Conservation (phyloP, 768 basidiomycete species). For the Pleurotus djamor region DNA sequence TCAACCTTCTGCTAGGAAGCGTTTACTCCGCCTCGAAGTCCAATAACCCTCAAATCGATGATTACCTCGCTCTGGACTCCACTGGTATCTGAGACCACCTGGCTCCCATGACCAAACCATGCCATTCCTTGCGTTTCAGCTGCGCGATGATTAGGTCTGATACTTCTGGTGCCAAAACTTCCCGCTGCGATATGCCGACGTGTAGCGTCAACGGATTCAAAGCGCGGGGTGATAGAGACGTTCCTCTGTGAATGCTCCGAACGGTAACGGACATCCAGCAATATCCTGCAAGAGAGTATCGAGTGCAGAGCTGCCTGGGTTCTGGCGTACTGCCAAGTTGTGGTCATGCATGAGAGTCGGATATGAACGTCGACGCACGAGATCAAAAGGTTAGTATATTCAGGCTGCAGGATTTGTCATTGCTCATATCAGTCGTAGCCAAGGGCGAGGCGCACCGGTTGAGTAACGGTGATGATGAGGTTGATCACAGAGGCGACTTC, state of each 20-base stretch:
- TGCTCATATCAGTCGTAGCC: background rate
- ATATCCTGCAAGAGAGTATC: constrained; percentile 1
- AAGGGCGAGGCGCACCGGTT: background rate
- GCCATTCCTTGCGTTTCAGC: background rate
- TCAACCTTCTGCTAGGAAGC: background rate
- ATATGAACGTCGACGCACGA: background rate
- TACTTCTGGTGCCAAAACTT: too few relatives aligned
- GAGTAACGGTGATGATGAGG: constrained; percentile 1
- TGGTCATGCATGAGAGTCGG: background rate
- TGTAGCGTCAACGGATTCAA: background rate
- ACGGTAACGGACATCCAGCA: background rate
- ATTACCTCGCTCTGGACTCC: too few relatives aligned
- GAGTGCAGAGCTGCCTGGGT: constrained; percentile 5
- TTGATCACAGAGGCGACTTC: background rate
- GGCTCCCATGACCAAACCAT: constrained; percentile 5
- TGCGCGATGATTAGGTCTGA: too few relatives aligned
- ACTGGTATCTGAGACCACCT: background rate
- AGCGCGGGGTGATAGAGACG: background rate
- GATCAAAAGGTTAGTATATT: constrained; percentile 4
- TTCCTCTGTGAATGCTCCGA: background rate
- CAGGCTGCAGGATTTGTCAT: background rate
- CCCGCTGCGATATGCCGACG: background rate
- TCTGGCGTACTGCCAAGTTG: background rate
- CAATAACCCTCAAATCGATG: too few relatives aligned
- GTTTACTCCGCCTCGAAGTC: background rate